Evolutionary conservation across 768 basidiomycete species (phyloP).

Genomic region (Boletus patriciae): DNA sequence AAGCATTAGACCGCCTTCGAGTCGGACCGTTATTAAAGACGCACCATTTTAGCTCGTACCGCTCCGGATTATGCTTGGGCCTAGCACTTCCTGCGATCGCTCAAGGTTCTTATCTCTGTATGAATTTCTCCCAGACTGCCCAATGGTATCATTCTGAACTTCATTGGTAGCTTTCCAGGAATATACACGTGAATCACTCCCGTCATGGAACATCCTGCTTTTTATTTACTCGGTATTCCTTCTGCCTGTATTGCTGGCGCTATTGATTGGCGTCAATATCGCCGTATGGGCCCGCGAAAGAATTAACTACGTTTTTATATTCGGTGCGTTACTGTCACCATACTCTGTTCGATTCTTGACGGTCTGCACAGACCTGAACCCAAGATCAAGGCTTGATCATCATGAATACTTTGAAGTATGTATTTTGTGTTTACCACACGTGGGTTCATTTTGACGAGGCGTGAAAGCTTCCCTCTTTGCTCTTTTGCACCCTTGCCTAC

Average conservation of each 20-base stretch:
- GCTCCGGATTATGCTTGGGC: constrained; percentile 72
- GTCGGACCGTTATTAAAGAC: constrained; percentile 50
- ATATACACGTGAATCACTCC: constrained; percentile 51
- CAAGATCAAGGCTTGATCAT: constrained; percentile 71
- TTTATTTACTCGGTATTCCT: constrained; percentile 75
- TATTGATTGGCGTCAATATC: constrained; percentile 80
- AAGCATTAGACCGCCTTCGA: constrained; percentile 67
- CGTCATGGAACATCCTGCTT: constrained; percentile 70
- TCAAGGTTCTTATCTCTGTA: constrained; percentile 61
- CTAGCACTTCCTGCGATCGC: constrained; percentile 67
- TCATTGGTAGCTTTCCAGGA: constrained; percentile 50
- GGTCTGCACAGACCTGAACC: constrained; percentile 55
- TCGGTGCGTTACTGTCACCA: constrained; percentile 51
- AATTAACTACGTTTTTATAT: constrained; percentile 91
- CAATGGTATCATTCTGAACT: not conserved
- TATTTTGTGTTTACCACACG: constrained; percentile 3
- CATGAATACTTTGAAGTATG: constrained; percentile 72
- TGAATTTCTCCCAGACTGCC: not conserved
- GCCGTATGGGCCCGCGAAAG: constrained; percentile 71
- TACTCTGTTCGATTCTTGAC: not conserved
- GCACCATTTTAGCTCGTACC: constrained; percentile 74
- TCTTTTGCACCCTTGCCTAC: constrained; percentile 69
- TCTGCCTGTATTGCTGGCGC: constrained; percentile 70
- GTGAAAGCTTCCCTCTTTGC: constrained; percentile 68
- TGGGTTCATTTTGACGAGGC: not conserved